Conservation (phyloP, 2,329 filamentous ascomycete species). For the Coleophoma crateriformis region DNA sequence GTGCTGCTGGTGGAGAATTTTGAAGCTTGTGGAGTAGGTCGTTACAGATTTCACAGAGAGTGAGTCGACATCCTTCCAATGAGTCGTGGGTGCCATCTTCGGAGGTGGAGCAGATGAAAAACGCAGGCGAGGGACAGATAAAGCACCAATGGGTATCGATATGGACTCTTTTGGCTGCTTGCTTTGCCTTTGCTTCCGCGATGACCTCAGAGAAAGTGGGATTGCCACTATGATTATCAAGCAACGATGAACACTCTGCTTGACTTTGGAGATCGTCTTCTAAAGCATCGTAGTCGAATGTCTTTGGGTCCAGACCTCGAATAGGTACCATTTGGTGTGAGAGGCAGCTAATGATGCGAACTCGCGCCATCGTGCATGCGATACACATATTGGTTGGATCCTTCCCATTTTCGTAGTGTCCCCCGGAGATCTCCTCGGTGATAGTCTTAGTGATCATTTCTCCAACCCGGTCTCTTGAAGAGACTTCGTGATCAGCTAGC, state of each 20-base stretch:
- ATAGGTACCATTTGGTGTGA: slow-evolving; percentile 8
- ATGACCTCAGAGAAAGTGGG: too few species aligned
- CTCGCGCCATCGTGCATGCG: slow-evolving; percentile 14
- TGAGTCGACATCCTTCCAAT: slow-evolving; percentile 15
- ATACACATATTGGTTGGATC: slow-evolving; percentile 18
- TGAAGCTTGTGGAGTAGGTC: slow-evolving; percentile 6
- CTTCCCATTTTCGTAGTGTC: slow-evolving; percentile 8
- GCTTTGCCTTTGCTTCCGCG: neutral
- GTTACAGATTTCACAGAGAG: slow-evolving; percentile 14
- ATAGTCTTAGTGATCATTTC: neutral
- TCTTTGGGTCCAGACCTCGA: slow-evolving; percentile 6
- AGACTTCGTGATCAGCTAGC: neutral
- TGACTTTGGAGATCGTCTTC: slow-evolving; percentile 1
- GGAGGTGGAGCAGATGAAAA: slow-evolving; percentile 6
- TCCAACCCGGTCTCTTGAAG: neutral
- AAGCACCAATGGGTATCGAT: slow-evolving; percentile 15
- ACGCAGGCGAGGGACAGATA: slow-evolving; percentile 17
- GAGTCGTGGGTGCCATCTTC: neutral
- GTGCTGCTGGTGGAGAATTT: neutral
- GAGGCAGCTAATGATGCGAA: slow-evolving; percentile 14
- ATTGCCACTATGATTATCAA: too few species aligned
- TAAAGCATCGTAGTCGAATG: slow-evolving; percentile 5
- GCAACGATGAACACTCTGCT: too few species aligned
- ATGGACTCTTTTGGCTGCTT: slow-evolving; percentile 4
- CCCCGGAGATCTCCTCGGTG: slow-evolving; percentile 13